Evolutionary conservation across 148 eudicot genomes (phyloP).

Genomic region (Simmondsia chinensis): DNA sequence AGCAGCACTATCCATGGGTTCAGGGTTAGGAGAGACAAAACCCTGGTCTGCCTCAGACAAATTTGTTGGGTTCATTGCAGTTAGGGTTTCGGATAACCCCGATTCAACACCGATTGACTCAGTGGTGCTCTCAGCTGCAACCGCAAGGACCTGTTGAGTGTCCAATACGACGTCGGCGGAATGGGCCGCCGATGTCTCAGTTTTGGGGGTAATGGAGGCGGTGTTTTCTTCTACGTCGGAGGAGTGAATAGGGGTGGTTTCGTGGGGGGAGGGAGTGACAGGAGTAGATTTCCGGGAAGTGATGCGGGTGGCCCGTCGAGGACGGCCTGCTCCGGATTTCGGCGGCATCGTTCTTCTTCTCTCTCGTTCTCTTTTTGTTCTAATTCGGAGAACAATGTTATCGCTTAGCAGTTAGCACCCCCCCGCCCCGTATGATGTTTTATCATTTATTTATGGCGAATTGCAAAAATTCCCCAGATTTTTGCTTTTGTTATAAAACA

Average conservation of each 20-base stretch:
- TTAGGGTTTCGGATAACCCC: neutral
- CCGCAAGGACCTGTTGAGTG: neutral
- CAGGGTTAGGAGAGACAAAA: no score
- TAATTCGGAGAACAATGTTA: no score
- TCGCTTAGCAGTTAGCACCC: no score
- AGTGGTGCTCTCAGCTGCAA: neutral
- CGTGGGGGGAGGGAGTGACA: neutral
- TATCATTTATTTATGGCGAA: no score
- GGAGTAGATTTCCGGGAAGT: constrained; percentile 8
- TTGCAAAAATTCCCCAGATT: no score
- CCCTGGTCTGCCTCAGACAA: no score
- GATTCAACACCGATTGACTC: neutral
- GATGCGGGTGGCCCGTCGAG: constrained; percentile 11
- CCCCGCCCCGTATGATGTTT: no score
- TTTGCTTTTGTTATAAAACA: no score
- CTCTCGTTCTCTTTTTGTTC: no score
- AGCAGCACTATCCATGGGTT: neutral
- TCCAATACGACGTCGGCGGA: constrained; percentile 1
- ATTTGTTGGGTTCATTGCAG: no score
- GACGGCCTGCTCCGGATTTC: constrained; percentile 7
- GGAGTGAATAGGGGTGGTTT: neutral
- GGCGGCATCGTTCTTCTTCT: constrained; percentile 26
- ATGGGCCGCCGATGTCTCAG: neutral
- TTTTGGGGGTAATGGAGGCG: neutral
- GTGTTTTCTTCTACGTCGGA: neutral